Percentiles rank a stretch among this genome's conserved stretches.
Evolutionary conservation across 2,329 filamentous ascomycete genomes (phyloP).

Genomic region (Scopulariopsis brevicaulis): DNA sequence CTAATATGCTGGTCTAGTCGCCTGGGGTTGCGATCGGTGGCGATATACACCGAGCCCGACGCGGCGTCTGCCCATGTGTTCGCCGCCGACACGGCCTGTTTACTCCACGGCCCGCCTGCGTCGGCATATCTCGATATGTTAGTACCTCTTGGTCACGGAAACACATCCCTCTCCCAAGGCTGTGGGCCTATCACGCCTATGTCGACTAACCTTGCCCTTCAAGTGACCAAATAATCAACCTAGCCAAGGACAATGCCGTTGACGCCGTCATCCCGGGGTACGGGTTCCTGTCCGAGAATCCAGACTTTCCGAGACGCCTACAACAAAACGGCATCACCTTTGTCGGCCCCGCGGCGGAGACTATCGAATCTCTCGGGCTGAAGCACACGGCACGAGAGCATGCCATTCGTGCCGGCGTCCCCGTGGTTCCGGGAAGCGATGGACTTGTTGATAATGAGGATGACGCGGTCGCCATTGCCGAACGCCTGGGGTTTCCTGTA

Average conservation of each 20-base stretch:
- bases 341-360: slow-evolving; percentile 41
- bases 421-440: slow-evolving; percentile 23
- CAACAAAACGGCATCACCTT: slow-evolving; percentile 41
- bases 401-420: slow-evolving; percentile 32
- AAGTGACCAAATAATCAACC: slow-evolving; percentile 14
- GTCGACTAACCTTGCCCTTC: neutral
- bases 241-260: slow-evolving; percentile 26
- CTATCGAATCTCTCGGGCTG: slow-evolving; percentile 44
- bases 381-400: slow-evolving; percentile 46
- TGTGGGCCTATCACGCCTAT: slow-evolving; percentile 14
- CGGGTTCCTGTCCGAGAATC: slow-evolving; percentile 52
- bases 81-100: slow-evolving; percentile 38
- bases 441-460: slow-evolving; percentile 12
- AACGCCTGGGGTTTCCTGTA: slow-evolving; percentile 21
- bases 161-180: slow-evolving; percentile 10
- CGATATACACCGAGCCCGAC: slow-evolving; percentile 47
- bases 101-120: slow-evolving; percentile 17
- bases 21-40: slow-evolving; percentile 37
- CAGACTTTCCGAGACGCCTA: slow-evolving; percentile 43
- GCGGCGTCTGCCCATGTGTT: slow-evolving; percentile 40
- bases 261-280: slow-evolving; percentile 54
- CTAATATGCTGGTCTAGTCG: slow-evolving; percentile 19
- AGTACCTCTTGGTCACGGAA: too few species aligned
- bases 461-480: slow-evolving; percentile 40
- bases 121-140: slow-evolving; percentile 8